Evolutionary conservation across 176 grass and related monocot species (phyloP), one percentile per base, ranked within the genome.

Genomic region (Saccharum officinarum): DNA sequence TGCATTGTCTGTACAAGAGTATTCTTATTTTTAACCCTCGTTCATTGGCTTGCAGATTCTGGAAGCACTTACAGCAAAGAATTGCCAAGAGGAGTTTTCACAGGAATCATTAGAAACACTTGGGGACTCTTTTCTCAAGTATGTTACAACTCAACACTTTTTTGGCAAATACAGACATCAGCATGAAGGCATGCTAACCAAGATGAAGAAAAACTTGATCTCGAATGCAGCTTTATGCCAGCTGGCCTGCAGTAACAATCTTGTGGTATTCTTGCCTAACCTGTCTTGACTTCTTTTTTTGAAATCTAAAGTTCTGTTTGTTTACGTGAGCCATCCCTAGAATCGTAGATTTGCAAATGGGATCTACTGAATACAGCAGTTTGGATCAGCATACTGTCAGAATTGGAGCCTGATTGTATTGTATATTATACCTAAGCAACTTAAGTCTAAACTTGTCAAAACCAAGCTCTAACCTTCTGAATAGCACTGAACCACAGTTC

Each of bases 21-120:
- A 60, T 49, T 59, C 74, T 88, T 50, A 68, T 26, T 78, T 31
- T 78, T 68, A 67, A 37, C 45, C 15, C 46, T 65, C 9, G 28
- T 73, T 66, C 39, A 20, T 7, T 60, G 41, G 5, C 25, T 67
- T 82, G 30, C 89, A 97, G 94, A 77, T 97, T 82, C 71, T 97
- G 46, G 92, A 97, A 88, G 94, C 94, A 73, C 69, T 97, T 5
- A 97, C 92, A 31, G 89, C 89, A 37, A 94, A 94, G 55, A 88
- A 94, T 44, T 94, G 92, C 54, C 73, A 85, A 20, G 94, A 97
- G 72, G 83, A 92, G 20, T 90, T 90, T 74, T 94, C 92, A 13
- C 90, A 92, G 79, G 94, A 97, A 87, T 90, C 92, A 71, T 80
- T 97, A 71, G 94, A 97, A 85, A 94, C 94, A 83, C 92, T 97